A percentile compares a stretch with the other conserved stretches of the same genome.
Conservation (phyloP, 1,139 yeast species). For the Yamadazyma epiphylla region DNA sequence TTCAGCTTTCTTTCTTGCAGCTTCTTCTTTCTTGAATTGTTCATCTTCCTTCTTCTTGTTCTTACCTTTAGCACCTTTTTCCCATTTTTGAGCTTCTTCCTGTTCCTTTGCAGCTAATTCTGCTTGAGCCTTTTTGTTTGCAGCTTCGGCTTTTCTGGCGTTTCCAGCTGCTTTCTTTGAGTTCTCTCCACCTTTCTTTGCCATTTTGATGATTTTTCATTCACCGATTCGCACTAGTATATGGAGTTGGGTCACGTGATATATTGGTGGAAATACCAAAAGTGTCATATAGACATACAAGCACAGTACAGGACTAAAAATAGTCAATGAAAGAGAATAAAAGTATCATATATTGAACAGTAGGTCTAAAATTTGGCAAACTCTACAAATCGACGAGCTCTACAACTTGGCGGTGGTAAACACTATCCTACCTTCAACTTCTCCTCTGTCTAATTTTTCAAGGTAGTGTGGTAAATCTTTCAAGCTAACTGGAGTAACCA, state of each 20-base stretch:
- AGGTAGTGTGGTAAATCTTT: constrained; percentile 34
- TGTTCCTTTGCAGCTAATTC: constrained; percentile 46
- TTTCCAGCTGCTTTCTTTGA: constrained; percentile 66
- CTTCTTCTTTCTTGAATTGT: constrained; percentile 58
- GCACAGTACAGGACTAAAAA: no score
- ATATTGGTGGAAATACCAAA: no score
- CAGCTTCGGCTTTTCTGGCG: constrained; percentile 67
- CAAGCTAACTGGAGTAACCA: constrained; percentile 27
- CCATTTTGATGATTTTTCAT: constrained; percentile 34
- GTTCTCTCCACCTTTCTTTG: constrained; percentile 59
- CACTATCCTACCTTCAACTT: constrained; percentile 43
- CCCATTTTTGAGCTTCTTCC: constrained; percentile 66
- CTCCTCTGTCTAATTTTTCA: constrained; percentile 33
- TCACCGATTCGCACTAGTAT: neutral
- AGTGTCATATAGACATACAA: no score
- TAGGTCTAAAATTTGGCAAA: neutral
- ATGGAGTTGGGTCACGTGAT: constrained; percentile 1
- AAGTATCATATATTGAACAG: no score
- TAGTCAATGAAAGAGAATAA: no score
- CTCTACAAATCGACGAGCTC: no score
- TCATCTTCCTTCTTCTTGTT: constrained; percentile 68
- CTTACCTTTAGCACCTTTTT: constrained; percentile 66
- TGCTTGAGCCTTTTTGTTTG: constrained; percentile 57
- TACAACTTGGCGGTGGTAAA: constrained; percentile 26
- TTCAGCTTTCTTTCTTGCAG: constrained; percentile 61